Evolutionary conservation across 2,329 filamentous ascomycete genomes (phyloP).

Genomic region (Neonectria magnoliae): DNA sequence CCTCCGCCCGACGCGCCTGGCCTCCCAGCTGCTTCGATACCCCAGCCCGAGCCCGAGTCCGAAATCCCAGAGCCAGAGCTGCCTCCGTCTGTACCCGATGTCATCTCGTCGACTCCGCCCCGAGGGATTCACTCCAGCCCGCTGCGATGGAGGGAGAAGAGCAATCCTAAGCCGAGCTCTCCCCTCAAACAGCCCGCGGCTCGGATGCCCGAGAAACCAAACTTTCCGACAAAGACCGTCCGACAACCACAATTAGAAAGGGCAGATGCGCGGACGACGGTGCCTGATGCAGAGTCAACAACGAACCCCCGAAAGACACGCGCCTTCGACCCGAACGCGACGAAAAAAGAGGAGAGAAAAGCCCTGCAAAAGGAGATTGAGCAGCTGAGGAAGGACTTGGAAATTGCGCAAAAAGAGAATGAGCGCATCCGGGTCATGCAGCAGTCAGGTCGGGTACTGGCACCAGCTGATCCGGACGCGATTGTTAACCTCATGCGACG

Average conservation of each 20-base stretch:
- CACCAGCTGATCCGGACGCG: conserved; percentile 48
- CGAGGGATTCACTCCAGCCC: conserved; percentile 69
- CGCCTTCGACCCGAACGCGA: conserved; percentile 51
- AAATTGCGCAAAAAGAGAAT: conserved; percentile 66
- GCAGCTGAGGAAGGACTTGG: conserved; percentile 67
- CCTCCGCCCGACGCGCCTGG: conserved; percentile 44
- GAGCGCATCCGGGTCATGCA: conserved; percentile 59
- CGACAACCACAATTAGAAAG: not conserved
- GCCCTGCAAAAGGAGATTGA: conserved; percentile 65
- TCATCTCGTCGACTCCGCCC: conserved; percentile 64
- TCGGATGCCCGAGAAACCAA: conserved; percentile 35
- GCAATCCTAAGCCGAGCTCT: conserved; percentile 55
- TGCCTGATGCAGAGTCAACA: not conserved
- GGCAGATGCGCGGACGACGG: conserved; percentile 1
- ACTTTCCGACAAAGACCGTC: conserved; percentile 7
- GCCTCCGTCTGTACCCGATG: conserved; percentile 59
- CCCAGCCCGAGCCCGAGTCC: conserved; percentile 10
- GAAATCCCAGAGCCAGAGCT: conserved; percentile 32
- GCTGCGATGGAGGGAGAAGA: conserved; percentile 55
- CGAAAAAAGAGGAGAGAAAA: conserved; percentile 64
- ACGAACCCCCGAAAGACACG: conserved; percentile 17
- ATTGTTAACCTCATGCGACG: conserved; percentile 54
- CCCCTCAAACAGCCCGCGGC: conserved; percentile 59
- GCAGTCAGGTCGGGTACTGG: conserved; percentile 50
- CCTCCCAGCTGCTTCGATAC: conserved; percentile 25